Evolutionary conservation across 192 early-diverging fungal genomes (phyloP).

Genomic region (Mortierella alpina): DNA sequence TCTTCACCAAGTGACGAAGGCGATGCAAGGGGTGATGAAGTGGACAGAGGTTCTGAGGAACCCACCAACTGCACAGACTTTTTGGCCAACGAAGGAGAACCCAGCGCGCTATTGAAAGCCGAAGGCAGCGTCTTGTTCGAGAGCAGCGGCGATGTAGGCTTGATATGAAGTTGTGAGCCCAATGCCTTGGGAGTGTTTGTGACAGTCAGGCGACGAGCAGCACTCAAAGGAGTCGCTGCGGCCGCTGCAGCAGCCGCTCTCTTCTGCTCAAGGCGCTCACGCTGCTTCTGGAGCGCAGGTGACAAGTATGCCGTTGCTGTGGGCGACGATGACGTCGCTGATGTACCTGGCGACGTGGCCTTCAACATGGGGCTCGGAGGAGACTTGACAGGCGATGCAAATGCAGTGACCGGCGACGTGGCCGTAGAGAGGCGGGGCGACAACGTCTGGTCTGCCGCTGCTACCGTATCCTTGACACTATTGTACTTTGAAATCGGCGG

Average conservation of each 20-base stretch:
- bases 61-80: conserved; percentile 11
- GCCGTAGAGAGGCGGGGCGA: conserved; percentile 16
- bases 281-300: conserved; percentile 37
- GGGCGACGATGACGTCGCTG: background rate
- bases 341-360: background rate
- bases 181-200: background rate
- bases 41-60: background rate
- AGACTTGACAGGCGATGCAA: conserved; percentile 9
- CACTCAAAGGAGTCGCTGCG: background rate
- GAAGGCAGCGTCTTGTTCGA: conserved; percentile 2
- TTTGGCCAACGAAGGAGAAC: conserved; percentile 1
- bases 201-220: conserved; percentile 9
- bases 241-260: conserved; percentile 11
- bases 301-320: conserved; percentile 29
- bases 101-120: conserved; percentile 6
- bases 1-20: background rate
- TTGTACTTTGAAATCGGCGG: conserved; percentile 49
- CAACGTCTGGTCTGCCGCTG: background rate
- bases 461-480: conserved; percentile 13
- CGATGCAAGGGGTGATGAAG: background rate
- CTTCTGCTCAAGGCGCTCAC: conserved; percentile 44
- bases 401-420: conserved; percentile 14
- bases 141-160: conserved; percentile 10
- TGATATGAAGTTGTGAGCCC: background rate
- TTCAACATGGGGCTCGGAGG: conserved; percentile 8